These are phyloP conservation scores for Dactylonectria macrodidyma DNA, from an alignment of 2,329 filamentous ascomycete genomes.

Conservation along the genomic window DNA sequence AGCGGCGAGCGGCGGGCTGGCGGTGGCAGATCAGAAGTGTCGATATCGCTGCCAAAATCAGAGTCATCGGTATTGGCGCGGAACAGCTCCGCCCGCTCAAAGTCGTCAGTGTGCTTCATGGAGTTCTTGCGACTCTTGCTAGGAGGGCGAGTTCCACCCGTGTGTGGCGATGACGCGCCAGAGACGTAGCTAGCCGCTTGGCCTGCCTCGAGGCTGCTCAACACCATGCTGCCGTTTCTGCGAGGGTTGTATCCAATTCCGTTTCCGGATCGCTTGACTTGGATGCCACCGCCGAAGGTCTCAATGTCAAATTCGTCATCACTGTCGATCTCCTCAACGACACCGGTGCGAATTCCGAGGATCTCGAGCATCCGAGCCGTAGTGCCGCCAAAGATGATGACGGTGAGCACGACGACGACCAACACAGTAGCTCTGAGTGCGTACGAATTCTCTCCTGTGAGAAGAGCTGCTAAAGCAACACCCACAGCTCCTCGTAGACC, in stretches of 20 bases:
- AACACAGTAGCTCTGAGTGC: slow-evolving; percentile 95
- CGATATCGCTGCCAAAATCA: slow-evolving; percentile 75
- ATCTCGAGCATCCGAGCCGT: slow-evolving; percentile 99
- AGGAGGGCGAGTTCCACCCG: slow-evolving; percentile 56
- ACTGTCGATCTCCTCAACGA: slow-evolving; percentile 96
- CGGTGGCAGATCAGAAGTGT: slow-evolving; percentile 77
- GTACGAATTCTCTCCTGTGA: slow-evolving; percentile 85
- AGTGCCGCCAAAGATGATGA: slow-evolving; percentile 98
- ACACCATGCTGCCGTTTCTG: slow-evolving; percentile 72
- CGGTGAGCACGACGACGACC: slow-evolving; percentile 95
- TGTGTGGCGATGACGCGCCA: slow-evolving; percentile 66
- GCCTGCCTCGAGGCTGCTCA: slow-evolving; percentile 64
- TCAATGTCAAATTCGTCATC: slow-evolving; percentile 99
- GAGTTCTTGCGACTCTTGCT: slow-evolving; percentile 70
- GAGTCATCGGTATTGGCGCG: slow-evolving; percentile 67
- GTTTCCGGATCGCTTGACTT: slow-evolving; percentile 83
- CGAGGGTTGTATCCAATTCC: slow-evolving; percentile 85
- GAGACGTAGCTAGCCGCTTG: slow-evolving; percentile 66
- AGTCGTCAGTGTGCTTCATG: slow-evolving; percentile 60
- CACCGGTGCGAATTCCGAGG: slow-evolving; percentile 93
- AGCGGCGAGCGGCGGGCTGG: slow-evolving; percentile 65
- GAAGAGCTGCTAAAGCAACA: slow-evolving; percentile 90
- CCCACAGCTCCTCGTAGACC: slow-evolving; percentile 95
- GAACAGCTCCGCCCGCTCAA: slow-evolving; percentile 71
- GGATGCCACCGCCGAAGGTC: slow-evolving; percentile 77